Base-by-base conservation (phyloP, 495 filamentous ascomycete genomes). In the Immersiella caudata region DNA sequence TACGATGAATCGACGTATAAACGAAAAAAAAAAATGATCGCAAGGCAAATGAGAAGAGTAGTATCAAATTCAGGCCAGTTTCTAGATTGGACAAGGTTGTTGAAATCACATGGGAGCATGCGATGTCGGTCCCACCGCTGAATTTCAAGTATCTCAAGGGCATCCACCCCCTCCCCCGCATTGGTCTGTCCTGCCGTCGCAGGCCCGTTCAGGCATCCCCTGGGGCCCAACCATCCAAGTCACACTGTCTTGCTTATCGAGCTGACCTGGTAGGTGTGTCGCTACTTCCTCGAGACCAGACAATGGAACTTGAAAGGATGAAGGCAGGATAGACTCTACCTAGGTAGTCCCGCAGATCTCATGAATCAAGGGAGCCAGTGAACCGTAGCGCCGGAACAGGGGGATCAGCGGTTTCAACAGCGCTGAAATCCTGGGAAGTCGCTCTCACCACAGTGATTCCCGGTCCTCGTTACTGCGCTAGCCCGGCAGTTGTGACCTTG, bases 51-150 rank as follows among this genome's bases (percentile, higher is more conserved):
- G 12, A 12, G 33, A 6, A 36, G 5, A 12, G 33, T 36, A 36
- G 33, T 12, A 36, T 6, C 33, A 36, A 12, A 36, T 36, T 36
- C 33, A 36, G 33, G 33, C 33, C 33, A 36, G 33, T 12, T 36
- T 36, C 33, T 36, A 36, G 33, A 36, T 36, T 36, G n/a, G 33
- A 36, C 33, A 36, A 36, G 5, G 33, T 36, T 5, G 33, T 36
- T 7, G 16, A 54, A 54, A 54, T 54, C 50, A 54, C 4, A 46
- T 46, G 40, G 40, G 52, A 55, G 26, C 25, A 59, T 59, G 56
- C 56, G 56, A 59, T 27, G 56, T 59, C 56, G 56, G 56, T 9
- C 56, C 56, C 56, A n/a, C 56, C n/a, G 40, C 40, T 46, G 40
- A 46, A 46, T 46, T 46, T 46, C 40, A 46, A 46, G 40, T 18